These are phyloP conservation scores for Zygotorulaspora sp. DNA, from an alignment of 805 yeast genomes.

Conservation along the genomic window DNA sequence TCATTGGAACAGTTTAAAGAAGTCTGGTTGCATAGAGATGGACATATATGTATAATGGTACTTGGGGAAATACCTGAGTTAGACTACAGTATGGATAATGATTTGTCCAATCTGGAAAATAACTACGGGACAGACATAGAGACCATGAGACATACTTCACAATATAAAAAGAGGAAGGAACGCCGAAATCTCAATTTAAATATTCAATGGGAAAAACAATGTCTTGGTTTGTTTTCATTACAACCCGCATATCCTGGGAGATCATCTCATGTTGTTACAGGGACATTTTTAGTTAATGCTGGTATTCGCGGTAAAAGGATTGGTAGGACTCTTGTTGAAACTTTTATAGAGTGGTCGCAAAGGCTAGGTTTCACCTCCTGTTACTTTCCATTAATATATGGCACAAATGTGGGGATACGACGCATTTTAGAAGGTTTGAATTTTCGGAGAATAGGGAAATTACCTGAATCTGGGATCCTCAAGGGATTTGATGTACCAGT, in stretches of 20 bases:
- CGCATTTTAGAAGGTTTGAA: conserved; percentile 70
- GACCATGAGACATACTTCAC: conserved; percentile 25
- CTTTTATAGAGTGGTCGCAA: conserved; percentile 88
- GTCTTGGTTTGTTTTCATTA: conserved; percentile 81
- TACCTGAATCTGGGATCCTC: conserved; percentile 83
- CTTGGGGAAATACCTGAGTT: conserved; percentile 67
- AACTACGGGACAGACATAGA: conserved; percentile 22
- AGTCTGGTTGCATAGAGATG: conserved; percentile 70
- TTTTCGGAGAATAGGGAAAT: conserved; percentile 72
- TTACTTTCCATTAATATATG: conserved; percentile 81
- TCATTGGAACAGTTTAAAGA: conserved; percentile 71
- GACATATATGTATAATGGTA: conserved; percentile 47
- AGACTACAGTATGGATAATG: conserved; percentile 35
- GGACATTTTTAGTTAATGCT: conserved; percentile 82
- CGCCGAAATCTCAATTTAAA: conserved; percentile 27
- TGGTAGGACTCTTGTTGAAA: conserved; percentile 78
- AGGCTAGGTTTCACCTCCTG: conserved; percentile 80
- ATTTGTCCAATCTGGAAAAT: conserved; percentile 16
- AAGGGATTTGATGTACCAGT: conserved; percentile 82
- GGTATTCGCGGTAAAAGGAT: conserved; percentile 91
- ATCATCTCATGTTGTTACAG: conserved; percentile 89
- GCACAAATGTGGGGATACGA: conserved; percentile 79
- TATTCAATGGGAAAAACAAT: conserved; percentile 87
- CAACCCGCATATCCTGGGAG: conserved; percentile 92
- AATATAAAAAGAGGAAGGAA: conserved; percentile 28